Evolutionary conservation across 73 alveolate genomes (phyloP).

Genomic region (Tetrahymena thermophila): DNA sequence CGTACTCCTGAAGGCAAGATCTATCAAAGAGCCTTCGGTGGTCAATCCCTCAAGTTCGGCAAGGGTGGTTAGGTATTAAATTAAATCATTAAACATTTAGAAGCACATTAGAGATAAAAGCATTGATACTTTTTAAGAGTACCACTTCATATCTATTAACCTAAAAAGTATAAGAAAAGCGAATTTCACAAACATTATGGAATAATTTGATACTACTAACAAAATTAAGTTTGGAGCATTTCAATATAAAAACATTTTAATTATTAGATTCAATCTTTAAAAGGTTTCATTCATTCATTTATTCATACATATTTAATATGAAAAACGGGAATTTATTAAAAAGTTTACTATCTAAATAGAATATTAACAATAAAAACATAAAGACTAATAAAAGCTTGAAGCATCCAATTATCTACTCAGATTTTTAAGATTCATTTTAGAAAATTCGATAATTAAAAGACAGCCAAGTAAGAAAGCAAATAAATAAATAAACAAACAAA

Average conservation of each 20-base stretch:
- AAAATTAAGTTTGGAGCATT: not conserved
- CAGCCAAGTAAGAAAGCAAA: not conserved
- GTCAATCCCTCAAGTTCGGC: conserved; percentile 83
- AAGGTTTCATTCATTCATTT: not conserved
- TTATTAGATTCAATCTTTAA: too few species aligned
- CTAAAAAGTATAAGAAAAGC: too few species aligned
- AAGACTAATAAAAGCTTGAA: not conserved
- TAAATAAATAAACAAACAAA: too few species aligned
- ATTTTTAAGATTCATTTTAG: not conserved
- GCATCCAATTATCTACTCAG: not conserved
- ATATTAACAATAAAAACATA: too few species aligned
- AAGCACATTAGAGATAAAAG: not conserved
- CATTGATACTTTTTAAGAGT: not conserved
- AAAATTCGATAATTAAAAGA: not conserved
- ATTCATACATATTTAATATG: not conserved
- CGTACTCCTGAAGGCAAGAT: conserved; percentile 93
- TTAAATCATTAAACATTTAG: not conserved
- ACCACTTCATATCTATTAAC: not conserved
- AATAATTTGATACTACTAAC: not conserved
- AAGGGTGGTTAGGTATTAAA: conserved; percentile 52
- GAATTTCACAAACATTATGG: not conserved
- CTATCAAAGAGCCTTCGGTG: conserved; percentile 95
- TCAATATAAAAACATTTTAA: too few species aligned
- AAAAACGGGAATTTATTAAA: not conserved
- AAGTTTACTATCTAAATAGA: not conserved